Evolutionary conservation across 352 stramenopile genomes (phyloP), one percentile per base, ranked within the genome.

Genomic region (Phytopythium cucurbitacearum): DNA sequence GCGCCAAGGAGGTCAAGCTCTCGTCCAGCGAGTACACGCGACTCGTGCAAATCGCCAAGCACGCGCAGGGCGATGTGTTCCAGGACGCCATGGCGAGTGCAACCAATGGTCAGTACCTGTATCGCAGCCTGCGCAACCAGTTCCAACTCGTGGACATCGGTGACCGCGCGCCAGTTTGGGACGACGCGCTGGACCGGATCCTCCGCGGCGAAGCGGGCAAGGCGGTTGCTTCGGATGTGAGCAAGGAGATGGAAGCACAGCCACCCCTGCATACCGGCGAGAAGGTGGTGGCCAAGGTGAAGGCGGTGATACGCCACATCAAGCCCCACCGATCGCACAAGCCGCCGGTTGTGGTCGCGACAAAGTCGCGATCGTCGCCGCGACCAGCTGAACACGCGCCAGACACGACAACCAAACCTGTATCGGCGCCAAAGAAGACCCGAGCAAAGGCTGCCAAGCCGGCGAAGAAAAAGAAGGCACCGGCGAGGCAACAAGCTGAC

Each of bases 21-120:
- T 63, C 62, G 13, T 41, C 48, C 11, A 47, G 53, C 21, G 65
- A 78, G 35, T 75, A 78, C 34, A 59, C 65, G 16, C 59, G 69
- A 33, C 53, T 78, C n/a, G 62, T 75, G 1, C 69, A 78, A 36
- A 71, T 78, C 48, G 69, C 62, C 44, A 78, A 78, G 40, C 62
- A 69, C 9, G 65, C 69, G 13, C 69, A 78, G 51, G 57, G 70
- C 13, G 49, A 68, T 3, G 59, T 38, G 1, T 78, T 78, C 44
- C 69, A 78, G 56, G 57, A 68, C 12, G 69, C 69, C 15, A 78
- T 78, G 69, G 56, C 67, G 33, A 15, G 37, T 12, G 53, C 46
- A 37, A 65, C 63, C 9, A 71, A 73, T 32, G 69, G 65, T 9
- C 47, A 68, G n/a, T 57, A 71, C 39, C 62, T 78, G 34, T 78